These are phyloP conservation scores for Didymosphaeria variabile DNA, from an alignment of 2,329 filamentous ascomycete genomes.

Conservation along the genomic window DNA sequence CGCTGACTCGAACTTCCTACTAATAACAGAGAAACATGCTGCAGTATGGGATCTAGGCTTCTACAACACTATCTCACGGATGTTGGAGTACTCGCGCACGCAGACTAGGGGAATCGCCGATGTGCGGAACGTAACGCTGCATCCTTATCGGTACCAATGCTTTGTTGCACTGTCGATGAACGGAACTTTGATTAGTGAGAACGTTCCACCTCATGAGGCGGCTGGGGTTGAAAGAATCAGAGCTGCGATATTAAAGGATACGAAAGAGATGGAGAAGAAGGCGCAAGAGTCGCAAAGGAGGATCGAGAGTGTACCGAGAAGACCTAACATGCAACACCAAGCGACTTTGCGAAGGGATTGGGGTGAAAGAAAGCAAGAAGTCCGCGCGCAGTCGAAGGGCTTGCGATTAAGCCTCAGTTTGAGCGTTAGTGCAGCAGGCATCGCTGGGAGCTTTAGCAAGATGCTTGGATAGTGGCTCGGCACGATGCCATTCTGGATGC, in stretches of 20 bases:
- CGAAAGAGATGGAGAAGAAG: conserved; percentile 7
- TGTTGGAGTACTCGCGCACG: conserved; percentile 32
- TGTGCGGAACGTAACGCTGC: conserved; percentile 33
- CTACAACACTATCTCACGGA: conserved; percentile 30
- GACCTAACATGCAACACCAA: conserved; percentile 29
- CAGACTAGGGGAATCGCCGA: conserved; percentile 31
- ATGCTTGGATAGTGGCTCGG: conserved; percentile 27
- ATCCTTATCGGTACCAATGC: conserved; percentile 43
- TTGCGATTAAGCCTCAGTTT: conserved; percentile 44
- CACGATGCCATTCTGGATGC: neutral
- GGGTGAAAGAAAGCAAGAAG: conserved; percentile 35
- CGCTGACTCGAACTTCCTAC: conserved; percentile 37
- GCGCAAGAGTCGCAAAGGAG: conserved; percentile 13
- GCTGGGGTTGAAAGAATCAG: conserved; percentile 31
- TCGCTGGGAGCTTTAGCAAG: conserved; percentile 25
- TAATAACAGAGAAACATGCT: conserved; percentile 41
- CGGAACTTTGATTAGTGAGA: conserved; percentile 36
- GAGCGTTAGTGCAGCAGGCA: conserved; percentile 35
- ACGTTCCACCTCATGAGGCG: conserved; percentile 37
- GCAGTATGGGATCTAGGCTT: conserved; percentile 40
- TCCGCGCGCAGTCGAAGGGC: conserved; percentile 38
- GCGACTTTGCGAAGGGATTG: conserved; percentile 38
- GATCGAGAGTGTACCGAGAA: conserved; percentile 15
- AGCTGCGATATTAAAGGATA: conserved; percentile 24
- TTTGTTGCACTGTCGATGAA: conserved; percentile 37